Evolutionary conservation across 2,329 filamentous ascomycete genomes (phyloP).

Genomic region (Beauveria varroae): DNA sequence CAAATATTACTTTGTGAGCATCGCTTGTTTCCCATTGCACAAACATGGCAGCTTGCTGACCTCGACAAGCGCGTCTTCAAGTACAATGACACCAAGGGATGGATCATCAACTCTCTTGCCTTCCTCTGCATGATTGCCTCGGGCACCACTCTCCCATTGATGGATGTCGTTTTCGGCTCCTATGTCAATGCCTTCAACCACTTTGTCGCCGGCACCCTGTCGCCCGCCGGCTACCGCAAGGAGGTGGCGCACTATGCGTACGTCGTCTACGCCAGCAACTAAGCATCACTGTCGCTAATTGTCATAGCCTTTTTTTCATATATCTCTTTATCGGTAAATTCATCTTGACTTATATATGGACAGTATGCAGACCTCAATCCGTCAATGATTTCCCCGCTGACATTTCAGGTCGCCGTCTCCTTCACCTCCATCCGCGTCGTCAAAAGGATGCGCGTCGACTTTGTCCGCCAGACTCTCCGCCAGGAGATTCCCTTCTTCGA

Average conservation of each 20-base stretch:
- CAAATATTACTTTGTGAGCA: slow-evolving; percentile 10
- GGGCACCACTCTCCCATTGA: slow-evolving; percentile 39
- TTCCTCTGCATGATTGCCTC: slow-evolving; percentile 29
- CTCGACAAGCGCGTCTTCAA: slow-evolving; percentile 26
- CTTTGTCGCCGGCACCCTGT: slow-evolving; percentile 41
- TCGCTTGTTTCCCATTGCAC: background rate
- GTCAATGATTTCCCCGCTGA: background rate
- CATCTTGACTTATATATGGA: slow-evolving; percentile 45
- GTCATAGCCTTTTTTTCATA: slow-evolving; percentile 43
- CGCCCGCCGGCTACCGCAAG: slow-evolving; percentile 39
- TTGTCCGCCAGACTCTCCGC: slow-evolving; percentile 30
- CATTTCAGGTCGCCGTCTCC: slow-evolving; percentile 27
- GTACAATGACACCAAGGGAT: slow-evolving; percentile 32
- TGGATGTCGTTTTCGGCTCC: slow-evolving; percentile 52
- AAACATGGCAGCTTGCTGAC: background rate
- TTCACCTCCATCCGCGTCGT: slow-evolving; percentile 30
- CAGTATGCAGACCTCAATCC: slow-evolving; percentile 27
- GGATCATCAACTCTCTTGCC: slow-evolving; percentile 28
- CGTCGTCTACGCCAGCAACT: slow-evolving; percentile 15
- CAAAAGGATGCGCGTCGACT: slow-evolving; percentile 29
- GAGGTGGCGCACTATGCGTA: slow-evolving; percentile 40
- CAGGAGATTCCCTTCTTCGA: slow-evolving; percentile 53
- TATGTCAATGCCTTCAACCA: slow-evolving; percentile 47
- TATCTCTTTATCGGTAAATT: slow-evolving; percentile 52
- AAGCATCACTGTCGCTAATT: background rate